Evolutionary conservation across 805 yeast species (phyloP), one percentile per base, ranked within the genome.

Genomic region (Metschnikowia henanensis): DNA sequence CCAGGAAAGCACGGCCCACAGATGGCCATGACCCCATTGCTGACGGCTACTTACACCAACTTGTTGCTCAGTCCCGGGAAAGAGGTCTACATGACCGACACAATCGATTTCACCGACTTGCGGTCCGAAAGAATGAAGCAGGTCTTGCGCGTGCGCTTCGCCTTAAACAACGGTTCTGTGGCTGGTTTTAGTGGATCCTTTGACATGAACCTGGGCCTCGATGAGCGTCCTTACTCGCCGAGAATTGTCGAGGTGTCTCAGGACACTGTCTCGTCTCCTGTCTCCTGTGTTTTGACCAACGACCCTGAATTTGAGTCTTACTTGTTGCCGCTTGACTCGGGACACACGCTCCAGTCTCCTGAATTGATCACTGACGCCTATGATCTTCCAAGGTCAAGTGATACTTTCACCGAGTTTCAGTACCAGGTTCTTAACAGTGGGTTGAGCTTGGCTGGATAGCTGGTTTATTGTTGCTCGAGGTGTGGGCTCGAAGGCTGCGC

Each of bases 371-470:
- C 15, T 5, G 21, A n/a, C 15, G 13, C 9, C 7, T 29, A 26
- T 8, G 40, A 36, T 9, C 15, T 13, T 21, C 37, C 37, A 5
- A 21, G 17, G 20, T 25, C 41, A 3, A 33, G 30, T 16, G 38
- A 32, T 3, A n/a, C 34, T 10, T 43, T 47, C 21, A 40, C 23
- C 17, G 50, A 47, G 37, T 47, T 47, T 23, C 37, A 39, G 12
- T 47, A 47, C 32, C 50, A 47, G 19, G 33, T 47, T 22, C 20
- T 42, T 30, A 21, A 36, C 22, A 16, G 31, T 26, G 45, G 39
- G 23, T 22, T 16, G 13, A 22, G 15, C 36, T 36, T 31, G 19
- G 39, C 40, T 41, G 35, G 37, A 15, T 33, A 33, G 37, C 17
- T 10, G 19, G 2, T n/a, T 15, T 13, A 30, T 9, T 17, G 34